Base-by-base conservation (phyloP, 768 basidiomycete genomes). In the Amanita subjunquillea region DNA sequence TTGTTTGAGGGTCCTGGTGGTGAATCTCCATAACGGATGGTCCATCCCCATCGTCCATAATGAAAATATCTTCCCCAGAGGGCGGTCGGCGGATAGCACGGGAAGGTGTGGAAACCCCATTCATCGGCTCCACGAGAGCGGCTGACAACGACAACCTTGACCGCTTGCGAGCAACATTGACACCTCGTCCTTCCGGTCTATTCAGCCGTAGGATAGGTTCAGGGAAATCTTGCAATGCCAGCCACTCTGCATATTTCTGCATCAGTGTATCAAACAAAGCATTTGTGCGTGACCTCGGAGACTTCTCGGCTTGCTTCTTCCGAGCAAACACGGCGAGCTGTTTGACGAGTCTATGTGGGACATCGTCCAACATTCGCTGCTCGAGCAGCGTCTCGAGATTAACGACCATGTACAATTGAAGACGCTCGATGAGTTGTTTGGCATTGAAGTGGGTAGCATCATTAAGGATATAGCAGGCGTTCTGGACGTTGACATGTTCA, bases 381-480 rank as follows among this genome's bases (percentile, higher is more conserved):
- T 97, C 92, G 17, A 99, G 76, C 47, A 96, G 75, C 0, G 83
- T 81, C 65, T 99, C 96, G 71, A 95, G 72, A 61, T 91, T 94
- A 53, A 80, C 78, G 2, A 79, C 69, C 60, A 96, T 84, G 65
- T 91, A 97, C 23, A 73, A 78, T 65, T 91, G 80, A 34, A 97
- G 68, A 53, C 83, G 77, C 30, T 79, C 74, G 20, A 82, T 75
- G 40, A 99, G 79, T 2, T 79, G 76, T 12, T 65, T 60, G 6
- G 86, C 88, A 57, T 89, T 79, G 67, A 82, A 87, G 63, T 87
- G 79, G 0, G 82, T 77, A 0, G 94, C 93, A 40, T 95, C 91
- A 29, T 80, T 69, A 27, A 96, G 82, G 38, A 97, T 71, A 56
- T 83, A 81, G 55, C 83, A 85, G 1, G 82, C 87, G 54, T 96